Evolutionary conservation across 192 early-diverging fungal genomes (phyloP), one percentile per base, ranked within the genome.

Genomic region (Martensiomyces pterosporus): DNA sequence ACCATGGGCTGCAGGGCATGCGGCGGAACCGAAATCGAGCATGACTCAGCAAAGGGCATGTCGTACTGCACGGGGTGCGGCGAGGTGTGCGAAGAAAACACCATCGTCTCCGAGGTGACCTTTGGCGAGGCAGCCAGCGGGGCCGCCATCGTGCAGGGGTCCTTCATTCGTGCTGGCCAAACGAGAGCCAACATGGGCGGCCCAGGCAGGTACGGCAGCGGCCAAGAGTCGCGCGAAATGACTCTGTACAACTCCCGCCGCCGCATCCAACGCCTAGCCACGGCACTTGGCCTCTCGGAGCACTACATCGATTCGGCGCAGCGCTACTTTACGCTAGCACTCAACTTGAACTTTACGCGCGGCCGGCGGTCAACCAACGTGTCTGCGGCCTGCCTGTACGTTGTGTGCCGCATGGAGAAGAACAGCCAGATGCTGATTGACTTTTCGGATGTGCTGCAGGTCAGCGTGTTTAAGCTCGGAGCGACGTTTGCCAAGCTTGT

Each of bases 401-500:
- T 93, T 53, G 86, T 87, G 22, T 93, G 89, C 52, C 79, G 94
- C 23, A 76, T 57, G n/a, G 85, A 95, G 54, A 88, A 87, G 52
- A 87, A 80, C 5, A 79, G 85, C 9, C 83, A 89, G 52, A 92
- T 98, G 91, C 75, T 98, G 35, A 98, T 98, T 36, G 95, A 98
- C 52, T 97, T 98, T 51, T 81, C 92, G 1, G 95, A 97, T 52
- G 67, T 90, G 3, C 58, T 95, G 35, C 80, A 84, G 47, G 72
- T 76, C 9, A 94, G 90, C 76, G 88, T 98, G 8, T 98, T 91
- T 62, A 76, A 79, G 50, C 76, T 98, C 16, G 95, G 95, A 27
- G 64, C 83, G 0, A 88, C 85, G 0, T 97, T 95, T 63, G 73
- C 90, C 16, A 78, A 82, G 41, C 76, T 98, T 7, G 79, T 86